Evolutionary conservation across 768 basidiomycete species (phyloP), one percentile per base, ranked within the genome.

Genomic region (Solioccasus polychromus): DNA sequence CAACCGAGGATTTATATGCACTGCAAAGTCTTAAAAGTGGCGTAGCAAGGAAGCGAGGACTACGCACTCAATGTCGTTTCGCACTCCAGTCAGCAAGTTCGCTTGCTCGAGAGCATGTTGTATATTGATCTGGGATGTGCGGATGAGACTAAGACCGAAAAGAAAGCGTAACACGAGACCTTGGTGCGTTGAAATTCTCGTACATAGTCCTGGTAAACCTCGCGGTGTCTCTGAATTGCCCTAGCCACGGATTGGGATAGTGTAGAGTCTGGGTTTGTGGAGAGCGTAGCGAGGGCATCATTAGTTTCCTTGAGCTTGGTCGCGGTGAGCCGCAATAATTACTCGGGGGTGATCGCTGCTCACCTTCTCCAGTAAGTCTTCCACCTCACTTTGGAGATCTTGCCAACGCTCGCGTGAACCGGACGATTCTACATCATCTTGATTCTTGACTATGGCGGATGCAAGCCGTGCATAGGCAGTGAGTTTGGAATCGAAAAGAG

Each of bases 11-110:
- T 65, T 93, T 93, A 69, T 94, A 94, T 30, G 92, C 88, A 51
- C 93, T 96, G 53, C 15, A 25, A 22, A 39, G 37, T 19, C 35
- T 54, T n/a, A 39, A 30, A 29, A 18, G 29, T 25, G 10, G 17
- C 14, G 5, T 29, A 10, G 23, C 3, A 39, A 42, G 6, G 15
- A 19, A 46, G 12, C 10, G 32, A 41, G 15, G 28, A 28, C 20
- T 10, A 67, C 84, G 35, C 56, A 95, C 94, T 92, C 92, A 53
- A 98, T 98, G 57, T 99, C 96, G 55, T 94, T 92, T 52, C 94
- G 78, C 4, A 98, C 94, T 8, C 91, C 92, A 35, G 79, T 83
- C 18, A 99, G 76, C 14, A 99, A 70, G 61, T 91, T 95, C 1
- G 85, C 88, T 60, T 92, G 82, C 57, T 94, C 87, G 35, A 94